Evolutionary conservation across 2,329 filamentous ascomycete species (phyloP).

Genomic region (Curvularia spicifera): DNA sequence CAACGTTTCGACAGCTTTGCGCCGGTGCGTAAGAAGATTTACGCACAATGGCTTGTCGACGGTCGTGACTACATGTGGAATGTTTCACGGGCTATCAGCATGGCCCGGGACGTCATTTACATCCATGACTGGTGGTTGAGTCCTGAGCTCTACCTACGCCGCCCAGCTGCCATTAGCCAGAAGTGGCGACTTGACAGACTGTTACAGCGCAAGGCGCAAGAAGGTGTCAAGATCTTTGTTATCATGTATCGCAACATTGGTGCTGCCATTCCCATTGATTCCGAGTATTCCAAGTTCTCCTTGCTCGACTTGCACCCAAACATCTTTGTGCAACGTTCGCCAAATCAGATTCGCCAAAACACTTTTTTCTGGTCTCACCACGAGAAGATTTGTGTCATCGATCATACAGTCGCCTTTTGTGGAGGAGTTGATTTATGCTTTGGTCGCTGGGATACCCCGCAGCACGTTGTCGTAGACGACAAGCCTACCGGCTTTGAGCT

Average conservation of each 20-base stretch:
- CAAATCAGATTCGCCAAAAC: constrained; percentile 97
- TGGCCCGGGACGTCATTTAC: constrained; percentile 97
- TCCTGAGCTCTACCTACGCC: constrained; percentile 91
- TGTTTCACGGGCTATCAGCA: constrained; percentile 92
- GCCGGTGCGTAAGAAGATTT: constrained; percentile 82
- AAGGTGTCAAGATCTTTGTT: constrained; percentile 97
- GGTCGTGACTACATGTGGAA: constrained; percentile 99
- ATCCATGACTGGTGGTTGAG: constrained; percentile 99
- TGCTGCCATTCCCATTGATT: constrained; percentile 95
- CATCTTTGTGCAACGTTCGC: constrained; percentile 92
- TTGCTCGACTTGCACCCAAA: constrained; percentile 94
- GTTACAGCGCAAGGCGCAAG: constrained; percentile 88
- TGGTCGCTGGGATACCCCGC: constrained; percentile 94
- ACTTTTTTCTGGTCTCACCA: constrained; percentile 99
- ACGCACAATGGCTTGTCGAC: constrained; percentile 96
- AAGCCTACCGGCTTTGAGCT: constrained; percentile 93
- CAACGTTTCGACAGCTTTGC: constrained; percentile 95
- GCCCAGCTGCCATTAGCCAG: constrained; percentile 93
- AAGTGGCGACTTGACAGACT: constrained; percentile 96
- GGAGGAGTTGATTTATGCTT: constrained; percentile 97
- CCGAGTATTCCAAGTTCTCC: constrained; percentile 96
- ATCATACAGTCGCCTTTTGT: constrained; percentile 94
- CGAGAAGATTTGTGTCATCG: constrained; percentile 96
- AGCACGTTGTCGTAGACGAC: constrained; percentile 89
- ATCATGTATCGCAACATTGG: constrained; percentile 99